Percentiles rank a stretch among this genome's conserved stretches.
Conservation (phyloP, 2,329 filamentous ascomycete species). For the Aspergillus viridinutans region DNA sequence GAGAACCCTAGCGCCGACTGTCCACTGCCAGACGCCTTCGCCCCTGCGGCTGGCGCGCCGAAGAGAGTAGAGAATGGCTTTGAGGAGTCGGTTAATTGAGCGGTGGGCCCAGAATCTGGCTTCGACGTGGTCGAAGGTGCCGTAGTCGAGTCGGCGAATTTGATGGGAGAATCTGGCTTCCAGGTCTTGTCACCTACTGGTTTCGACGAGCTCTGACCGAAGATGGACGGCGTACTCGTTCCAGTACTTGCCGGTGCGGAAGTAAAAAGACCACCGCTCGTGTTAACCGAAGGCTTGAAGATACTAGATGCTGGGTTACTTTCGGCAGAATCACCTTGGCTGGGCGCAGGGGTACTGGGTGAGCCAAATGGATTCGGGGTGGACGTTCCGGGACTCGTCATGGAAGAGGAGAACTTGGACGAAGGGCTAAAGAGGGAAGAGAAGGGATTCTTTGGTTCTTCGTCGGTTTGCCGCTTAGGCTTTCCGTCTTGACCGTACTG, state of each 20-base stretch:
- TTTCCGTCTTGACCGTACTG: slow-evolving; percentile 23
- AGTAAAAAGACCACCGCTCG: slow-evolving; percentile 26
- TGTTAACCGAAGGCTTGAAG: slow-evolving; percentile 13
- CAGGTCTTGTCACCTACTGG: slow-evolving; percentile 42
- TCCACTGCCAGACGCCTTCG: slow-evolving; percentile 16
- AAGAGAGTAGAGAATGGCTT: slow-evolving; percentile 31
- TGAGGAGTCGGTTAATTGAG: slow-evolving; percentile 16
- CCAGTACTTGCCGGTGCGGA: slow-evolving; percentile 18
- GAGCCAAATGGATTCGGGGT: slow-evolving; percentile 21
- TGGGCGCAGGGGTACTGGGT: slow-evolving; percentile 6
- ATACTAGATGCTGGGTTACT: slow-evolving; percentile 15
- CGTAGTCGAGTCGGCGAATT: slow-evolving; percentile 36
- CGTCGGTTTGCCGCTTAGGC: slow-evolving; percentile 20
- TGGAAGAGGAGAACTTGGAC: slow-evolving; percentile 22
- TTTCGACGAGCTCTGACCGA: slow-evolving; percentile 11
- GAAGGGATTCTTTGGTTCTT: slow-evolving; percentile 12
- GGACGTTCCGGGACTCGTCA: slow-evolving; percentile 18
- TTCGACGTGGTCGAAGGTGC: slow-evolving; percentile 21
- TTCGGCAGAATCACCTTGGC: slow-evolving; percentile 7
- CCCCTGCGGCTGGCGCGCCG: slow-evolving; percentile 18
- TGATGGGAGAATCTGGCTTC: slow-evolving; percentile 46
- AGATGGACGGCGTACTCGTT: slow-evolving; percentile 14
- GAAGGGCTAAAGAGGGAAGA: slow-evolving; percentile 21
- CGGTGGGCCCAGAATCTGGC: slow-evolving; percentile 19
- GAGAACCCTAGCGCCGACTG: slow-evolving; percentile 32